Evolutionary conservation across 2,329 filamentous ascomycete species (phyloP).

Genomic region (Dothideomycetes sp.): DNA sequence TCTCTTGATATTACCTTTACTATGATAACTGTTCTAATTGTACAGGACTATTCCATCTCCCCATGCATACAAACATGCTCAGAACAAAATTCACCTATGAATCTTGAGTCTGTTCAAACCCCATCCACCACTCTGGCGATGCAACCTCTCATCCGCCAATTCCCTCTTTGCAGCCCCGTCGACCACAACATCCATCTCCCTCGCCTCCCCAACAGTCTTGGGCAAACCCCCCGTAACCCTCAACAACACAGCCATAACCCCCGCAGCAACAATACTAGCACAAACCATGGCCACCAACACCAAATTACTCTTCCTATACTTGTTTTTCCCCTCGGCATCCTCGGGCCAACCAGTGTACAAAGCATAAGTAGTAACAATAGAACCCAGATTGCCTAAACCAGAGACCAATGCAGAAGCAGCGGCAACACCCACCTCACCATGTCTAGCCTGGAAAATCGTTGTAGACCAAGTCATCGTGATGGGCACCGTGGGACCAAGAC

Average conservation of each 20-base stretch:
- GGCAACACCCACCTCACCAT: constrained; percentile 84
- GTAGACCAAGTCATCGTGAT: constrained; percentile 92
- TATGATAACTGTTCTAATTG: no score
- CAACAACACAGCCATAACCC: constrained; percentile 59
- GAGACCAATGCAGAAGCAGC: constrained; percentile 79
- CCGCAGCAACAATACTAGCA: constrained; percentile 64
- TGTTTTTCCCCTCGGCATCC: constrained; percentile 54
- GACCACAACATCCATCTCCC: constrained; percentile 20
- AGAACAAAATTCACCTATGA: constrained; percentile 2
- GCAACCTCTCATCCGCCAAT: constrained; percentile 5
- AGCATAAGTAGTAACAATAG: constrained; percentile 79
- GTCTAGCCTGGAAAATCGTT: constrained; percentile 80
- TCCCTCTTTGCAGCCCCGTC: constrained; percentile 35
- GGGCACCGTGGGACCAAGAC: constrained; percentile 80
- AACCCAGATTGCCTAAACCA: constrained; percentile 77
- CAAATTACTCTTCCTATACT: constrained; percentile 75
- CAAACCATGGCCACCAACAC: constrained; percentile 81
- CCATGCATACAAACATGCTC: no score
- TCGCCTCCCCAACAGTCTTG: constrained; percentile 23
- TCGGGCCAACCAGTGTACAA: constrained; percentile 79
- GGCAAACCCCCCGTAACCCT: constrained; percentile 23
- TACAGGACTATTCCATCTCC: no score
- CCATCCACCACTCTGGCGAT: constrained; percentile 13
- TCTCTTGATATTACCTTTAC: no score
- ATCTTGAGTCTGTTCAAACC: constrained; percentile 6